Conservation (phyloP, 106 monocot species). For the Posidonia australis region DNA sequence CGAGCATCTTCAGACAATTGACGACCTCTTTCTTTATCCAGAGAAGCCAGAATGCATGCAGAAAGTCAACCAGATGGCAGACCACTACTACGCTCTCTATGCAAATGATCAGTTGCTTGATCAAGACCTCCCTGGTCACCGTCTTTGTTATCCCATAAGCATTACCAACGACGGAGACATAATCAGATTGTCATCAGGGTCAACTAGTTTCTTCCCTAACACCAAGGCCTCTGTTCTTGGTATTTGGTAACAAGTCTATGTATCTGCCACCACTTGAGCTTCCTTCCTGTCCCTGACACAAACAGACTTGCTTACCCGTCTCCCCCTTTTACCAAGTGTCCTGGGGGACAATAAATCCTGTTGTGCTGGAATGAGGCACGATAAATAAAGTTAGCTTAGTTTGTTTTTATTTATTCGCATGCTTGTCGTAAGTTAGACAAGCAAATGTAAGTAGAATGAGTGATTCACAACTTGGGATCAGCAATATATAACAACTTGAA, state of each 20-base stretch:
- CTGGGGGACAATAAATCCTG: too few relatives aligned
- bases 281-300: too few relatives aligned
- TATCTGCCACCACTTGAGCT: conserved; percentile 53
- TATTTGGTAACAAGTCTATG: conserved; percentile 36
- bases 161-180: conserved; percentile 21
- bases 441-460: too few relatives aligned
- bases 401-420: too few relatives aligned
- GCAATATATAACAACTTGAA: too few relatives aligned
- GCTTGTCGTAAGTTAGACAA: too few relatives aligned
- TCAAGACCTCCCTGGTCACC: conserved; percentile 46
- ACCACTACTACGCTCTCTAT: conserved; percentile 43
- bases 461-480: too few relatives aligned
- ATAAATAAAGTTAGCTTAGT: too few relatives aligned
- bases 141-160: conserved; percentile 39
- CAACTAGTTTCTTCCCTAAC: conserved; percentile 41
- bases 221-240: conserved; percentile 44
- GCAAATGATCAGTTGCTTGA: conserved; percentile 18
- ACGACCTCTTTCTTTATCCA: conserved; percentile 34
- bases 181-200: conserved; percentile 13
- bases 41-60: conserved; percentile 43
- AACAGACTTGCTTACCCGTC: too few relatives aligned
- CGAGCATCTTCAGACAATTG: conserved; percentile 41
- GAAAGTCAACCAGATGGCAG: conserved; percentile 43
- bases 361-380: too few relatives aligned
- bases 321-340: too few relatives aligned